Evolutionary conservation across 2,329 filamentous ascomycete species (phyloP).

Genomic region (Leptodontidium sp.): DNA sequence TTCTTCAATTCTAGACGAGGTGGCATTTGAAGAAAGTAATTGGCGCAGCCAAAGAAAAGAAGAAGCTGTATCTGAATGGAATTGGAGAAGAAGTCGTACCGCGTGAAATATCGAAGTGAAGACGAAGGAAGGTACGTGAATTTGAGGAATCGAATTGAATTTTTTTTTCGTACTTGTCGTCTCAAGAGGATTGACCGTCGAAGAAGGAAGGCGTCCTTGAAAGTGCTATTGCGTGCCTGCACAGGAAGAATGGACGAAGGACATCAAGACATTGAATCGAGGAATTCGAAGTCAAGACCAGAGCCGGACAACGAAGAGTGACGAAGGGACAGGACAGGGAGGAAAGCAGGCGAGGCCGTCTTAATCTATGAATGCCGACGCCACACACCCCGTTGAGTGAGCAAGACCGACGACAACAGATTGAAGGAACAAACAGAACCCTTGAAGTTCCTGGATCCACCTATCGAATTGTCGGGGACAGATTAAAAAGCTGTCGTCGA

Average conservation of each 20-base stretch:
- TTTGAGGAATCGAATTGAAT: neutral
- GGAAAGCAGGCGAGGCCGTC: neutral
- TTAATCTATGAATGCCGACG: neutral
- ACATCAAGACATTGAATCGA: slow-evolving; percentile 37
- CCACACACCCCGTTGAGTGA: neutral
- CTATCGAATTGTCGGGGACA: slow-evolving; percentile 23
- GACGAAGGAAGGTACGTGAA: neutral
- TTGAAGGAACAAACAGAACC: slow-evolving; percentile 14
- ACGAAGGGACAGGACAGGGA: neutral
- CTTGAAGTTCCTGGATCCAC: neutral
- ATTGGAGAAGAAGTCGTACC: slow-evolving; percentile 22
- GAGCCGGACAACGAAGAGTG: slow-evolving; percentile 10
- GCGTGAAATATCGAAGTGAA: slow-evolving; percentile 1
- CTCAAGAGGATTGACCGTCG: neutral
- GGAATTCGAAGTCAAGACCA: slow-evolving; percentile 6
- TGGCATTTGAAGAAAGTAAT: slow-evolving; percentile 40
- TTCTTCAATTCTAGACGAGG: slow-evolving; percentile 42
- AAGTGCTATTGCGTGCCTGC: slow-evolving; percentile 39
- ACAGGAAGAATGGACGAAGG: slow-evolving; percentile 32
- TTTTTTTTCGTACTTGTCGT: neutral
- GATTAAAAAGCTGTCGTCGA: slow-evolving; percentile 25
- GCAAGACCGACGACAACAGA: neutral
- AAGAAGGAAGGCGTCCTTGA: slow-evolving; percentile 8
- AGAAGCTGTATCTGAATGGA: slow-evolving; percentile 28
- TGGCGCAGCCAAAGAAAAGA: slow-evolving; percentile 45